phyloP scores from a whole-genome alignment of 768 basidiomycete species.

The Vararia minispora region DNA sequence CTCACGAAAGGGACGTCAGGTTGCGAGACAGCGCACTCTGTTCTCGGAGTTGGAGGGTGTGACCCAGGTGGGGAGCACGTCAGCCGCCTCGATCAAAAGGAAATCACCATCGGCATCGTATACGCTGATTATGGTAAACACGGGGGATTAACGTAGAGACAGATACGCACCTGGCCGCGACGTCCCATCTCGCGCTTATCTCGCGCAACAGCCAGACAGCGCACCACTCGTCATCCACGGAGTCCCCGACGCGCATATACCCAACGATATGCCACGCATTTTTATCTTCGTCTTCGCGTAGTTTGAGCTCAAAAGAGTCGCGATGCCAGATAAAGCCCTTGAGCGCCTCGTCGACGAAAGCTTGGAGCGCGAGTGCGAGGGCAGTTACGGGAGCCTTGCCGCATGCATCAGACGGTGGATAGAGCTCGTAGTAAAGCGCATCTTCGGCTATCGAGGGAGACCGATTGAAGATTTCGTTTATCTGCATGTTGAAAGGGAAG shows the following conservation, averaged over 20 bases:
- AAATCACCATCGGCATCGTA: constrained; percentile 95
- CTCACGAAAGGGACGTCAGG: background rate
- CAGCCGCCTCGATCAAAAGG: constrained; percentile 91
- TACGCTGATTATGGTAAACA: constrained; percentile 29
- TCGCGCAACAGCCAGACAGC: constrained; percentile 80
- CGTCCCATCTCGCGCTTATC: constrained; percentile 68
- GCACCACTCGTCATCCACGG: constrained; percentile 98
- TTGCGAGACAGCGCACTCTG: constrained; percentile 53
- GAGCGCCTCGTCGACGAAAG: constrained; percentile 42
- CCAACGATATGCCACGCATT: constrained; percentile 63
- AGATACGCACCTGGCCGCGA: constrained; percentile 60
- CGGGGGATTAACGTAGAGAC: background rate
- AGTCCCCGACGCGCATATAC: constrained; percentile 86
- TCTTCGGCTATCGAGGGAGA: constrained; percentile 79
- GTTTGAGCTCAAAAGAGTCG: constrained; percentile 71
- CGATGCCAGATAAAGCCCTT: constrained; percentile 73
- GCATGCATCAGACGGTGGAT: constrained; percentile 41
- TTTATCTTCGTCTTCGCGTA: constrained; percentile 35
- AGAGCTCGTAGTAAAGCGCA: constrained; percentile 66
- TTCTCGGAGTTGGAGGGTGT: constrained; percentile 87
- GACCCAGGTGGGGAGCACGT: constrained; percentile 81
- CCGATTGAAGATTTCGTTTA: constrained; percentile 52
- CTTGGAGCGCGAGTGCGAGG: constrained; percentile 56
- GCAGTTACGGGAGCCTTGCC: constrained; percentile 54
- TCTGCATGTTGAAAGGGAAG: too few species aligned